A percentile compares a stretch with the other conserved stretches of the same genome.
These are phyloP conservation scores for Parietaria judaica DNA, from an alignment of 306 rosid genomes.

Conservation along the genomic window DNA sequence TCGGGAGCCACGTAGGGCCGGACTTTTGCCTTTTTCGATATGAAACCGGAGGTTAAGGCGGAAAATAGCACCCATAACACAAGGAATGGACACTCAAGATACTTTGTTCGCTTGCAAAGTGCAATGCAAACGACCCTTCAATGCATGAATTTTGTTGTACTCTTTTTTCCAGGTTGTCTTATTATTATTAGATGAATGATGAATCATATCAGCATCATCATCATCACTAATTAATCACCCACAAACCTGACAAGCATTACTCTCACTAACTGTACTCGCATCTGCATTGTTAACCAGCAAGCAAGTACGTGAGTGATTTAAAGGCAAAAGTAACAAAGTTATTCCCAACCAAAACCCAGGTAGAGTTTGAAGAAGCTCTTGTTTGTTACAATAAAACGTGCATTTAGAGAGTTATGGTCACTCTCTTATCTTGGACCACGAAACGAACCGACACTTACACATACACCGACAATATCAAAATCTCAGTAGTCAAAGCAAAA, in stretches of 20 bases:
- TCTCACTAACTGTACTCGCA: background rate
- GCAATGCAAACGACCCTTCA: background rate
- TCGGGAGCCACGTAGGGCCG: too few relatives aligned
- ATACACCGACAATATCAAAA: background rate
- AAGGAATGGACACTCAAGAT: background rate
- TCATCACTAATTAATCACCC: background rate
- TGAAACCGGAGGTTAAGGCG: too few relatives aligned
- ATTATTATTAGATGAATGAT: too few relatives aligned
- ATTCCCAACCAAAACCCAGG: background rate
- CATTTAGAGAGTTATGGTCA: background rate
- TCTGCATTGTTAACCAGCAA: background rate
- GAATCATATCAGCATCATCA: too few relatives aligned
- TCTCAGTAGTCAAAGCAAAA: background rate
- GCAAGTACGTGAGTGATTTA: too few relatives aligned
- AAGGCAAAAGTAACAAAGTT: background rate
- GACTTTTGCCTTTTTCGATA: too few relatives aligned
- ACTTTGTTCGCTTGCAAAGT: background rate
- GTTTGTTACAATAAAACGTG: background rate
- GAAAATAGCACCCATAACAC: too few relatives aligned
- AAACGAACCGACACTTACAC: background rate
- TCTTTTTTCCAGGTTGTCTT: background rate
- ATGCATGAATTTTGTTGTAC: background rate
- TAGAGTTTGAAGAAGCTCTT: background rate
- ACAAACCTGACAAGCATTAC: conserved; percentile 3
- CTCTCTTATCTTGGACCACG: conserved; percentile 9